These are phyloP conservation scores for Cladorrhinum sp. DNA, from an alignment of 2,329 filamentous ascomycete genomes.

Conservation along the genomic window DNA sequence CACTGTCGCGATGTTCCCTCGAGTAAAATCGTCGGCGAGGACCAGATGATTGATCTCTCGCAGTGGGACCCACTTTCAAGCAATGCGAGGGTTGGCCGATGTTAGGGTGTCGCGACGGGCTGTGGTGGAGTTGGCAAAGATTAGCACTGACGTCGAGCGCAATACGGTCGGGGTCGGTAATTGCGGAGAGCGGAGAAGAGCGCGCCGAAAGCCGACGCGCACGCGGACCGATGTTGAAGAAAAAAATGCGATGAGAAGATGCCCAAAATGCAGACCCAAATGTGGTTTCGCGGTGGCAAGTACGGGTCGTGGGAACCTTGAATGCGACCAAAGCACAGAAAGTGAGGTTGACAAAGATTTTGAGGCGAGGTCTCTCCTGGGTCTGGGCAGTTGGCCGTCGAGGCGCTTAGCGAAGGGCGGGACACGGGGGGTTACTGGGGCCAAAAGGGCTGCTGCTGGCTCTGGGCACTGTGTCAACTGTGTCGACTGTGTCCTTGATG, in stretches of 20 bases:
- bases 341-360: conserved; percentile 29
- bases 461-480: conserved; percentile 11
- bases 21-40: conserved; percentile 7
- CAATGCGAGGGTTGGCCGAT: not conserved
- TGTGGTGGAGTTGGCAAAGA: conserved; percentile 16
- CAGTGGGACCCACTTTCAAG: conserved; percentile 11
- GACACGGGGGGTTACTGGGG: conserved; percentile 9
- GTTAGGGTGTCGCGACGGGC: conserved; percentile 16
- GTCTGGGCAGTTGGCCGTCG: conserved; percentile 14
- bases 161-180: conserved; percentile 12
- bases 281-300: conserved; percentile 19
- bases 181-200: conserved; percentile 11
- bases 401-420: conserved; percentile 24
- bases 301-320: conserved; percentile 16
- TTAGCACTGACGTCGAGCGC: conserved; percentile 23
- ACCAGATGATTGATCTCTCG: conserved; percentile 16
- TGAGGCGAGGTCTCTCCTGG: conserved; percentile 24
- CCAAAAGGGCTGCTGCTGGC: conserved; percentile 22
- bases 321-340: conserved; percentile 18
- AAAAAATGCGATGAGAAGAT: not conserved
- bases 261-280: conserved; percentile 12
- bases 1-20: conserved; percentile 7
- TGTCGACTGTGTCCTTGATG: not conserved
- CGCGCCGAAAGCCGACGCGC: conserved; percentile 6
- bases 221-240: not conserved